These are phyloP conservation scores for Lachnellula suecica DNA, from an alignment of 2,329 filamentous ascomycete species.

Conservation along the genomic window DNA sequence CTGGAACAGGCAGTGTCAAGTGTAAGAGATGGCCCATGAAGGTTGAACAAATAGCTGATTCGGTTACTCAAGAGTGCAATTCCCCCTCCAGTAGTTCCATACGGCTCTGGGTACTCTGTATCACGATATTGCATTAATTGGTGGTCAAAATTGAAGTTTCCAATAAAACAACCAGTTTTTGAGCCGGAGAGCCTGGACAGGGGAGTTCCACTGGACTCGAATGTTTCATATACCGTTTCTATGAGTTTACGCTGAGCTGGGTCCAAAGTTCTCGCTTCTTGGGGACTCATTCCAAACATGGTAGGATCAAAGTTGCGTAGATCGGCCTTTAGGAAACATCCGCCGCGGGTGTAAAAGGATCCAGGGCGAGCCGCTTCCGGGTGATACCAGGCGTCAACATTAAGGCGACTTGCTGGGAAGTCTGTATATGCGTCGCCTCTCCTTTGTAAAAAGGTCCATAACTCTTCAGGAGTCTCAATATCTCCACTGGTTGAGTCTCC, in stretches of 20 bases:
- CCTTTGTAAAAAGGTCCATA: no score
- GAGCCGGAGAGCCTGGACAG: constrained; percentile 6
- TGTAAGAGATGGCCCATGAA: constrained; percentile 45
- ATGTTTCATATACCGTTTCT: constrained; percentile 31
- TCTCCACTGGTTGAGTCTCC: no score
- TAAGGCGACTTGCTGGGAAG: background rate
- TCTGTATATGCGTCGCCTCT: no score
- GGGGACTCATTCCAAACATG: constrained; percentile 16
- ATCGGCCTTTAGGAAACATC: constrained; percentile 10
- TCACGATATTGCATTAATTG: background rate
- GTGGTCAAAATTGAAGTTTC: background rate
- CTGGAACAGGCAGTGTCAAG: constrained; percentile 59
- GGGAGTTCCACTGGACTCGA: constrained; percentile 5
- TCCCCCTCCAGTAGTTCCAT: constrained; percentile 49
- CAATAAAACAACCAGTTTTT: background rate
- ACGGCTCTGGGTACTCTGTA: constrained; percentile 43
- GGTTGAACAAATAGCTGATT: constrained; percentile 33
- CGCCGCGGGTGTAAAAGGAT: background rate
- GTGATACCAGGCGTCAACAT: background rate
- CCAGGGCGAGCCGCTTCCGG: background rate
- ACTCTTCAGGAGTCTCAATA: no score
- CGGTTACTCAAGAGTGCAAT: constrained; percentile 38
- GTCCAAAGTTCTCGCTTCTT: constrained; percentile 32
- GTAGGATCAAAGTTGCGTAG: constrained; percentile 13
- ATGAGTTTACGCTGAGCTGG: constrained; percentile 52